Evolutionary conservation across 83 land plant genomes (phyloP), one percentile per base, ranked within the genome.

Genomic region (Isoetes engelmannii): DNA sequence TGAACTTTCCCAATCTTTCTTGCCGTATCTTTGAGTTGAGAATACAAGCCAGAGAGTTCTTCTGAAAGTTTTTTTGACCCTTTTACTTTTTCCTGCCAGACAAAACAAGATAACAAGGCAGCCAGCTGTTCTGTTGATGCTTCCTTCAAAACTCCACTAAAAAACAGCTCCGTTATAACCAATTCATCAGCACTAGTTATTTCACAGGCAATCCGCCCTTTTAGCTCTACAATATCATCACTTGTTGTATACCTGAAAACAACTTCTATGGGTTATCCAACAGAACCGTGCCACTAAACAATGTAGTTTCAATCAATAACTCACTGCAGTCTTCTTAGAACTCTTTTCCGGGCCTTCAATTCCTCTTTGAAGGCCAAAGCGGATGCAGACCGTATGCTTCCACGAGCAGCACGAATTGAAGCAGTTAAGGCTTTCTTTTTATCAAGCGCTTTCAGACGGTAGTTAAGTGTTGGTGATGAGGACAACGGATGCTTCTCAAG

Each of bases 121-220:
- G 86, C 86, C 86, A 86, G 78, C 57, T 91, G 89, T 68, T 95
- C 99, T 48, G 82, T 77, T 47, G 79, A 77, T 20, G 73, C 68
- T 71, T 95, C 99, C 68, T 95, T 95, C 48, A 95, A 74, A 5
- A 73, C 80, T 20, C 99, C 99, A 65, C 72, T 85, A 65, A 95
- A 91, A 72, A 95, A 84, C 0, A 95, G 85, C 57, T 95, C 99
- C 7, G 99, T 85, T 4, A 95, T 68, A 7, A 92, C 82, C 58
- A 95, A 75, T 72, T 95, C 99, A 69, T 95, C 97, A 8, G 97
- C 97, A 72, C 92, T 86, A 72, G 83, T 86, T 41, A 95, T 88
- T 71, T 95, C 99, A 75, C 99, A 91, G 5, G 99, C 99, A 56
- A 95, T 97, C 65, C 84, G 84, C 18, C 99, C 99, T 61, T 95